Evolutionary conservation across 148 eudicot genomes (phyloP).

Genomic region (Nepenthes gracilis): DNA sequence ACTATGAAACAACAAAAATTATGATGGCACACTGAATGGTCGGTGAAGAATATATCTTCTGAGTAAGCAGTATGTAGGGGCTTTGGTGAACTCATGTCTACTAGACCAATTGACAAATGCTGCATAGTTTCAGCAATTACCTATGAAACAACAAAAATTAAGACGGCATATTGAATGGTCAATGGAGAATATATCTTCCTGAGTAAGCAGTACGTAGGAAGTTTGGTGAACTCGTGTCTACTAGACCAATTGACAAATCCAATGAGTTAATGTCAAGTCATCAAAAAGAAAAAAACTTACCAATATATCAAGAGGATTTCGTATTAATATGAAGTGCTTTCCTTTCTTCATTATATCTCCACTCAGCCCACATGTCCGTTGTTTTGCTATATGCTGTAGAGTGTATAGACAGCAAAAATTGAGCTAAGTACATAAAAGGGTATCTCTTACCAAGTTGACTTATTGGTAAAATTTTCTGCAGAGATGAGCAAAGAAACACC

Average conservation of each 20-base stretch:
- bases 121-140: neutral
- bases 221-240: neutral
- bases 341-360: slow-evolving; percentile 73
- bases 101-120: neutral
- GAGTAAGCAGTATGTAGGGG: neutral
- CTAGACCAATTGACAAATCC: neutral
- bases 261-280: neutral
- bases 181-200: neutral
- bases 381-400: slow-evolving; percentile 84
- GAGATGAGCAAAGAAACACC: no score
- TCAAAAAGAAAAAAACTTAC: slow-evolving; percentile 21
- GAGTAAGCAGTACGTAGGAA: neutral
- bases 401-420: neutral
- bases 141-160: neutral
- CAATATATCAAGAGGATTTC: slow-evolving; percentile 84
- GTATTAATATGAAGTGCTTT: slow-evolving; percentile 78
- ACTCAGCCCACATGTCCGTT: slow-evolving; percentile 50
- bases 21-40: no score
- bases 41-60: neutral
- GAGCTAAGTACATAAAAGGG: neutral
- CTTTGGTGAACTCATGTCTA: neutral
- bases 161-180: no score
- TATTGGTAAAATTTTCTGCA: neutral
- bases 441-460: neutral
- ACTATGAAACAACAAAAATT: neutral